Conservation (phyloP, 1,284 basidiomycete species). For the Salmacisia buchloeana region DNA sequence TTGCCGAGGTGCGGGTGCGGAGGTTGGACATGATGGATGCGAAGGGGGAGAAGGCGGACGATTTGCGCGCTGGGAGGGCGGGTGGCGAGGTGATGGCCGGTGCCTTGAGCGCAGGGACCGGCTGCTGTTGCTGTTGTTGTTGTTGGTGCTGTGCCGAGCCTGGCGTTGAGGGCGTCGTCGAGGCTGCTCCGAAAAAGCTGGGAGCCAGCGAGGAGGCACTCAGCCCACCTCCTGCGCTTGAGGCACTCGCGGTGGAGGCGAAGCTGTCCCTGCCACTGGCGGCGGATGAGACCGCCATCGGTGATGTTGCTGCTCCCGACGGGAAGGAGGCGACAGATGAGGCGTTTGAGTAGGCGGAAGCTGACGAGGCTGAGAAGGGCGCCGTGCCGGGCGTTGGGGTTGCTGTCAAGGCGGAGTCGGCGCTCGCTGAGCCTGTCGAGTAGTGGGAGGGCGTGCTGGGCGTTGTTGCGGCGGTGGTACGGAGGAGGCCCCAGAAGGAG, state of each 20-base stretch:
- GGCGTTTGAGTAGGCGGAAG: not conserved
- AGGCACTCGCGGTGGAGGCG: not conserved
- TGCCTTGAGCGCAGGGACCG: too few species aligned
- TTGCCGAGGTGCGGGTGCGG: not conserved
- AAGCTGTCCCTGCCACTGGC: not conserved
- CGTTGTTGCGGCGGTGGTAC: not conserved
- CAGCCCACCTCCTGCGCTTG: not conserved
- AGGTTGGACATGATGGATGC: slow-evolving; percentile 7
- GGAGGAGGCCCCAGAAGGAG: slow-evolving; percentile 1
- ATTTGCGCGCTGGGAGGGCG: not conserved
- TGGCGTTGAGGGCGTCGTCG: not conserved
- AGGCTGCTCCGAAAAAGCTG: not conserved
- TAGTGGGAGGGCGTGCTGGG: not conserved
- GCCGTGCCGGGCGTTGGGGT: not conserved
- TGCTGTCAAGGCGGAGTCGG: not conserved
- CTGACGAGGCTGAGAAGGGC: not conserved
- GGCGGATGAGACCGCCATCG: not conserved
- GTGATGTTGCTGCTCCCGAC: too few species aligned
- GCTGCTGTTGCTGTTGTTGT: too few species aligned
- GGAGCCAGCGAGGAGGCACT: not conserved
- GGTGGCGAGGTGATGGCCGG: not conserved
- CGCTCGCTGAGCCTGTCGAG: not conserved
- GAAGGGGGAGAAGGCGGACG: slow-evolving; percentile 2
- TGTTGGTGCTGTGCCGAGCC: too few species aligned
- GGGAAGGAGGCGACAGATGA: not conserved